phyloP scores from a whole-genome alignment of 495 filamentous ascomycete species.

The Chlorociboria aeruginascens region DNA sequence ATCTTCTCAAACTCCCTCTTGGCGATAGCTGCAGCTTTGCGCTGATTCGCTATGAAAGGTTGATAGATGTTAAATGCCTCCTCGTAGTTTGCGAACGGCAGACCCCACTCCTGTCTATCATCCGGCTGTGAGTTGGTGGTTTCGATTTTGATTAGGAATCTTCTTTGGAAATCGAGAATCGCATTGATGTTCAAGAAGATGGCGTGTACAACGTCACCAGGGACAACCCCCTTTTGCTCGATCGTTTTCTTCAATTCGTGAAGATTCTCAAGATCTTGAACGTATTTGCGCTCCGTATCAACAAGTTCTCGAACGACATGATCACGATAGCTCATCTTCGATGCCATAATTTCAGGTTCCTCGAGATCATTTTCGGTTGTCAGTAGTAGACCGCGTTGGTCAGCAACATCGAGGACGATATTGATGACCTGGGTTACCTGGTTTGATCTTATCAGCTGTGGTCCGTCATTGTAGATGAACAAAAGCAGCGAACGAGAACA shows the following conservation, averaged over 20 bases:
- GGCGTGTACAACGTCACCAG: constrained; percentile 82
- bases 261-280: constrained; percentile 92
- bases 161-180: constrained; percentile 86
- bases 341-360: constrained; percentile 29
- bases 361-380: constrained; percentile 32
- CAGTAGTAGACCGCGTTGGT: constrained; percentile 58
- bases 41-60: constrained; percentile 92
- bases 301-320: constrained; percentile 84
- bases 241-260: constrained; percentile 86
- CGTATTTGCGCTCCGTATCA: constrained; percentile 91
- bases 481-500: neutral
- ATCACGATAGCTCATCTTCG: constrained; percentile 65
- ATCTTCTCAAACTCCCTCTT: constrained; percentile 52
- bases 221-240: constrained; percentile 74
- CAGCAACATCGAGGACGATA: constrained; percentile 76
- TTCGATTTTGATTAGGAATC: constrained; percentile 90
- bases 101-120: constrained; percentile 79
- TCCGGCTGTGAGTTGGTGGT: constrained; percentile 78
- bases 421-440: constrained; percentile 59
- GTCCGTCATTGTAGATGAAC: neutral
- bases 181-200: constrained; percentile 95
- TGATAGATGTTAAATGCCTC: constrained; percentile 83
- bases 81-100: constrained; percentile 63
- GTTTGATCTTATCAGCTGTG: neutral
- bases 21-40: constrained; percentile 50